Percentiles rank a stretch among this genome's conserved stretches.
phyloP scores from a whole-genome alignment of 2,329 filamentous ascomycete species.

The Pezizomycotina sp. region DNA sequence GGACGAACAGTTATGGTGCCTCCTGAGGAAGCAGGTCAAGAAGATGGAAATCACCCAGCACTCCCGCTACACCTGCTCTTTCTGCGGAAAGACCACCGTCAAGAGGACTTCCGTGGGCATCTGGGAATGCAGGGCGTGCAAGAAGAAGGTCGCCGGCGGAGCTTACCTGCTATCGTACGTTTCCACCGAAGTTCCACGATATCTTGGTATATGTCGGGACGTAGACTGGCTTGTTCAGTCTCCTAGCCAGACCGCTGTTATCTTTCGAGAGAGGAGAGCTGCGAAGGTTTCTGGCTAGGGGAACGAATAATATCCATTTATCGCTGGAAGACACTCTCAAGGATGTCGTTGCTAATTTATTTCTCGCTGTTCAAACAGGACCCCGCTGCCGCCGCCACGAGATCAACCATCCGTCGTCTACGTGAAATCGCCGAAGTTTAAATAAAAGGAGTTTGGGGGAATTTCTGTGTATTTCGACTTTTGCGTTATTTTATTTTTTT shows the following conservation, averaged over 20 bases:
- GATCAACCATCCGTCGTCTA: conserved; percentile 92
- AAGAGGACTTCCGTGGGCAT: conserved; percentile 84
- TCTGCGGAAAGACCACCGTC: conserved; percentile 94
- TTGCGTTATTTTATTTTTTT: no score
- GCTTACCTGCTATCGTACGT: conserved; percentile 96
- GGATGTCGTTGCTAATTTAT: conserved; percentile 3
- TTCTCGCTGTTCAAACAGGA: conserved; percentile 25
- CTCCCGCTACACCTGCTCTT: conserved; percentile 92
- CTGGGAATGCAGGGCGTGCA: conserved; percentile 92
- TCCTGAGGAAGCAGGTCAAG: conserved; percentile 99
- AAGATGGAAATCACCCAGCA: conserved; percentile 99
- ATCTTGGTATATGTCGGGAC: background rate
- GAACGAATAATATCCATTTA: background rate
- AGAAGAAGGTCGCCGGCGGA: conserved; percentile 84
- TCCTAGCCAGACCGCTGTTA: no score
- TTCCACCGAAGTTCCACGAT: conserved; percentile 11
- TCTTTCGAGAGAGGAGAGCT: no score
- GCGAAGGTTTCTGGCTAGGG: background rate
- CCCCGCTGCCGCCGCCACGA: conserved; percentile 79
- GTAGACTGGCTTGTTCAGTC: background rate
- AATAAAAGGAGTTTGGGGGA: conserved; percentile 30
- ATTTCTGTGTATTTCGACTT: no score
- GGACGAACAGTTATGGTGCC: conserved; percentile 66
- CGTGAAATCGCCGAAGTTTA: conserved; percentile 95
- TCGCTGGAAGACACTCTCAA: background rate